Conservation (phyloP, 495 filamentous ascomycete species). For the Xylaria longipes region DNA sequence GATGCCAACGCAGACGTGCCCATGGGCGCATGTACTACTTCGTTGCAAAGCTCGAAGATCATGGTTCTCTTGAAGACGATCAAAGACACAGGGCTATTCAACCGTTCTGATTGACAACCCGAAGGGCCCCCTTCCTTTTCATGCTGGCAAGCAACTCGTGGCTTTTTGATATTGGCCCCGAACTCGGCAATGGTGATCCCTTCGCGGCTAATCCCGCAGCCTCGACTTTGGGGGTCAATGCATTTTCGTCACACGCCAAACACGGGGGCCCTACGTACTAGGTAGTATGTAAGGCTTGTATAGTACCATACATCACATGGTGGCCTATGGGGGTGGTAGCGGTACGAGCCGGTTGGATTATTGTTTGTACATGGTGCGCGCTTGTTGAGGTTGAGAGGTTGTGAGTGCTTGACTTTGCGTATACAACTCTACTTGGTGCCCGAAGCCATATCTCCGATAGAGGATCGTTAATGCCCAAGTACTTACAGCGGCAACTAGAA, state of each 20-base stretch:
- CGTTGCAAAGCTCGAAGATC: neutral
- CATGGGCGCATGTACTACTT: neutral
- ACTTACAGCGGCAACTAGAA: neutral
- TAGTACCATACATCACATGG: neutral
- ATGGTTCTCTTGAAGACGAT: neutral
- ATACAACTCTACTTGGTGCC: neutral
- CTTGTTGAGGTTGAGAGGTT: neutral
- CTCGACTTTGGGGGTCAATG: conserved; percentile 8
- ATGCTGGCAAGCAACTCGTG: neutral
- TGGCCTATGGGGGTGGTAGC: neutral
- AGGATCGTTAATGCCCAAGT: neutral
- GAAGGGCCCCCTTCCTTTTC: neutral
- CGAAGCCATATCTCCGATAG: neutral
- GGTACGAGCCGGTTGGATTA: neutral
- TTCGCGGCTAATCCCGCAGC: conserved; percentile 16
- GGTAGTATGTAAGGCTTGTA: neutral
- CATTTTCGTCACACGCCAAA: conserved; percentile 16
- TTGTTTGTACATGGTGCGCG: neutral
- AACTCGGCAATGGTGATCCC: conserved; percentile 1
- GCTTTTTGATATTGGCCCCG: neutral
- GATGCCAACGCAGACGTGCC: neutral
- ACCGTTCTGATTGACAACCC: neutral
- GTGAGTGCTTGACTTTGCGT: neutral
- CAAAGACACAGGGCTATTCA: neutral
- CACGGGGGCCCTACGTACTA: conserved; percentile 1